Evolutionary conservation across 495 filamentous ascomycete species (phyloP), one percentile per base, ranked within the genome.

Genomic region (Penicillium canescens): DNA sequence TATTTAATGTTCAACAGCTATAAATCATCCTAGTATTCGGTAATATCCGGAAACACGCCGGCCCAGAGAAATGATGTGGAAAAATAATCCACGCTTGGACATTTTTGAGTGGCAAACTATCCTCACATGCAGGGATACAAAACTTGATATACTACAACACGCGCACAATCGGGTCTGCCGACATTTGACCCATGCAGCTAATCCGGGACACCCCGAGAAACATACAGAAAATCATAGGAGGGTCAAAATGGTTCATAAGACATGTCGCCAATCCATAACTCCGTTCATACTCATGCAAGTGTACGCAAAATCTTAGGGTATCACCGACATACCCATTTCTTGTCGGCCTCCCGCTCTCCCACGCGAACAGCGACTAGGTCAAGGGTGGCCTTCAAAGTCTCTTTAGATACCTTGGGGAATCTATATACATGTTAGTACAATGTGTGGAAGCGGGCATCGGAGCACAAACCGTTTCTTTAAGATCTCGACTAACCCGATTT

Each of bases 401-500:
- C 80, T 56, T 89, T 90, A 0, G 86, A 80, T 8, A 86, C 78
- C 55, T 85, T 86, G 1, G 87, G 82, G 60, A 96, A 93, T 38
- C 81, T 82, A 55, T 46, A 26, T 13, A 10, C 18, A 26, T 42
- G 42, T 56, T 41, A 65, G 47, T 38, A 46, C 35, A 37, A n/a
- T 1, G 4, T 20, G 16, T 3, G 44, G 24, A 28, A 50, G 24
- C 12, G 35, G 38, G 26, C n/a, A n/a, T 14, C 13, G 24, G 45
- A 16, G 11, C 34, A 65, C 73, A 46, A 63, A 81, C 73, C 78
- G 78, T 71, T 86, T 85, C 71, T 90, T 88, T 54, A 96, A 62
- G 16, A 86, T 73, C 67, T 95, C 91, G 13, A 91, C 73, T 53
- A 96, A 64, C 0, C 88, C 91, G 0, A 82, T 68, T 70, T 96